These are phyloP conservation scores for Picea abies DNA, from an alignment of 83 land plant genomes.

Conservation along the genomic window DNA sequence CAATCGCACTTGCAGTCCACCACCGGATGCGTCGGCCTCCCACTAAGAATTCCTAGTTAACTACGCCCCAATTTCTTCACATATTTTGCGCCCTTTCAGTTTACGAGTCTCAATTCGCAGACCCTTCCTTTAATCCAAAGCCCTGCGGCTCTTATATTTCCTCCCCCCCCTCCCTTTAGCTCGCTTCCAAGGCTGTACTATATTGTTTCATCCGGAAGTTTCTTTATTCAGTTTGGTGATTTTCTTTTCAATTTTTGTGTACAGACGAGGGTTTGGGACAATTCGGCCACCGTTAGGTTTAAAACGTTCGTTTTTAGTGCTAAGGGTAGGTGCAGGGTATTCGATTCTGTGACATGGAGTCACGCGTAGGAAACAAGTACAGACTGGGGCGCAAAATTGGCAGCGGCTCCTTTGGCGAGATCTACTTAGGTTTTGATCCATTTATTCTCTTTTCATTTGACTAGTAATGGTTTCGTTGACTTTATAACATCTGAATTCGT, in stretches of 20 bases:
- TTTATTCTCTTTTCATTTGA: neutral
- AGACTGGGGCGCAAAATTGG: conserved; percentile 24
- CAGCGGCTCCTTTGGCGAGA: conserved; percentile 24
- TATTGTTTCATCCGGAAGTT: neutral
- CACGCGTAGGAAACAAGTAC: conserved; percentile 17
- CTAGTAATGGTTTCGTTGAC: neutral
- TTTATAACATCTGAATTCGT: too few species aligned
- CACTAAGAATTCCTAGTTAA: neutral
- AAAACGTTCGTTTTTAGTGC: neutral
- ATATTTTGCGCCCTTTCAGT: neutral
- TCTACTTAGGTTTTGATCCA: conserved; percentile 20
- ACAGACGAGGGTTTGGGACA: neutral
- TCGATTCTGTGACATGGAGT: conserved; percentile 13
- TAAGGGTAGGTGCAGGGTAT: neutral
- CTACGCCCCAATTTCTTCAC: neutral
- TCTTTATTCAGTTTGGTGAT: neutral
- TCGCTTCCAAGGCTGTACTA: neutral
- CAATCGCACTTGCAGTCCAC: neutral
- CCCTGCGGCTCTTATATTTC: too few species aligned
- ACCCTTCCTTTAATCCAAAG: neutral
- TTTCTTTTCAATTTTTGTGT: neutral
- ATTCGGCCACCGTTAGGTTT: neutral
- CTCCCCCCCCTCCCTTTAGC: too few species aligned
- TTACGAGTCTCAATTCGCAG: neutral
- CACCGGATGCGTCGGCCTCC: too few species aligned